A percentile compares a stretch with the other conserved stretches of the same genome.
phyloP scores from a whole-genome alignment of 129 eudicot species.

The Deinandra increscens region DNA sequence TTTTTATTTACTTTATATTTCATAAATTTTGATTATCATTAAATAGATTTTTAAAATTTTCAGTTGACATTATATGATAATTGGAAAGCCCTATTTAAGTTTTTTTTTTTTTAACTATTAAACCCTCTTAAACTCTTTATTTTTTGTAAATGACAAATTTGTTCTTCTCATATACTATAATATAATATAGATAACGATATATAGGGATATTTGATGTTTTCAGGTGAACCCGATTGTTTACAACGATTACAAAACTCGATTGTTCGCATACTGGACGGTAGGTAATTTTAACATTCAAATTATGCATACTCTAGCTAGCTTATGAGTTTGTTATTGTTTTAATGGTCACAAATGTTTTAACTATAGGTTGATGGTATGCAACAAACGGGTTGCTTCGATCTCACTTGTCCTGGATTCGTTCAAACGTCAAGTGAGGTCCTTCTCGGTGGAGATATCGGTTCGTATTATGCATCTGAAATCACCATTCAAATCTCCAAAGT shows the following conservation, averaged over 20 bases:
- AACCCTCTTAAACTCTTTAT: no score
- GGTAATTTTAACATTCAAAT: not conserved
- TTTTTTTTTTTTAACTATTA: no score
- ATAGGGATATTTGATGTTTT: not conserved
- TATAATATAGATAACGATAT: no score
- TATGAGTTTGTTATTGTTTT: not conserved
- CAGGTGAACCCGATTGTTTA: conserved; percentile 70
- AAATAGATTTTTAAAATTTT: no score
- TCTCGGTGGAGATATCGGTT: conserved; percentile 29
- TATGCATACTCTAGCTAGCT: not conserved
- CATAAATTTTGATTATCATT: no score
- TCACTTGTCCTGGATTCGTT: conserved; percentile 82
- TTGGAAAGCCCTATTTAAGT: no score
- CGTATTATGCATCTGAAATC: conserved; percentile 24
- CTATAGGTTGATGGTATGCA: conserved; percentile 52
- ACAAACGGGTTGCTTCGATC: conserved; percentile 75
- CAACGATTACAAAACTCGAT: conserved; percentile 52
- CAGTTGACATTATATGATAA: no score
- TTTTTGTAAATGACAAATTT: no score
- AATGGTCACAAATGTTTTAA: no score
- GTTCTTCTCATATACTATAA: no score
- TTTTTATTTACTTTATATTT: no score
- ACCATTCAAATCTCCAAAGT: conserved; percentile 31
- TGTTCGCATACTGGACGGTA: conserved; percentile 65
- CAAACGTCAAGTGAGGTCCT: conserved; percentile 32